These are phyloP conservation scores for Ceriops zippeliana DNA, from an alignment of 345 rosid genomes.

Conservation along the genomic window DNA sequence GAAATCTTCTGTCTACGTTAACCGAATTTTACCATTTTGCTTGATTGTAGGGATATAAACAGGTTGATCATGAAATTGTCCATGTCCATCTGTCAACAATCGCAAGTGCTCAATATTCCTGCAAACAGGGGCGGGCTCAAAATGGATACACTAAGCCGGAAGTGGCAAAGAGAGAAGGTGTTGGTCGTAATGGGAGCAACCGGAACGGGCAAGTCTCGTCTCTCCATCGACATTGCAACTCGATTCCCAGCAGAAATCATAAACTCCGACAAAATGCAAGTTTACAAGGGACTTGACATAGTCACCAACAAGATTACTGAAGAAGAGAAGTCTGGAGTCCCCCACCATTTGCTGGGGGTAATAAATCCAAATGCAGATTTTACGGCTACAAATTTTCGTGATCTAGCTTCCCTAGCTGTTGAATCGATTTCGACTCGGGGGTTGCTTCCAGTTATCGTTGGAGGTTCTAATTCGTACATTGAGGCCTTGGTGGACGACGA, in stretches of 20 bases:
- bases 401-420: constrained; percentile 37
- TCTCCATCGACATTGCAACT: constrained; percentile 69
- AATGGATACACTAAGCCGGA: constrained; percentile 29
- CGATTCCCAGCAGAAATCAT: constrained; percentile 62
- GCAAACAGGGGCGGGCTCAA: constrained; percentile 19
- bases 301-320: constrained; percentile 60
- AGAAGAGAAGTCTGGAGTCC: constrained; percentile 55
- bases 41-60: neutral
- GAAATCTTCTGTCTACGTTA: too few relatives aligned
- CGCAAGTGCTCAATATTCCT: constrained; percentile 5
- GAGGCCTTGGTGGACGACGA: constrained; percentile 50
- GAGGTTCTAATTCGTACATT: constrained; percentile 77
- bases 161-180: constrained; percentile 53
- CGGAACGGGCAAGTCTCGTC: constrained; percentile 78
- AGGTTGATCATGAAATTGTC: constrained; percentile 3
- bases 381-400: constrained; percentile 43
- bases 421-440: constrained; percentile 46
- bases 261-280: constrained; percentile 78
- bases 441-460: constrained; percentile 61
- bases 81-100: constrained; percentile 11
- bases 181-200: constrained; percentile 74
- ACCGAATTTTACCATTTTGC: neutral
- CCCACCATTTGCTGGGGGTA: constrained; percentile 72
- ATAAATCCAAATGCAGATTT: constrained; percentile 43
- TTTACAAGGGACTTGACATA: constrained; percentile 55